Percentiles rank a stretch among this genome's conserved stretches.
phyloP scores from a whole-genome alignment of 2,329 filamentous ascomycete species.

The Polytolypa hystricis region DNA sequence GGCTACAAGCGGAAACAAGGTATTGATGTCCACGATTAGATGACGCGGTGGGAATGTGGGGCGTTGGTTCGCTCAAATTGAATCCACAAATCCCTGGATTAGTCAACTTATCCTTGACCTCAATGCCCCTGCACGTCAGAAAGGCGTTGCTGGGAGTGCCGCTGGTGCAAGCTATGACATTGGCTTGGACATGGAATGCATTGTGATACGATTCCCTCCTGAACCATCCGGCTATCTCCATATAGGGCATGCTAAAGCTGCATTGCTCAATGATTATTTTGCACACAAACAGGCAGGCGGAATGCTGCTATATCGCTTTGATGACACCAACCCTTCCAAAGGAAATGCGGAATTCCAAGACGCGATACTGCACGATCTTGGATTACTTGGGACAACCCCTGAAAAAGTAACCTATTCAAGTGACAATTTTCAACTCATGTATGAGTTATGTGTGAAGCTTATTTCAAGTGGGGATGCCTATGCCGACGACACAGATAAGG shows the following conservation, averaged over 20 bases:
- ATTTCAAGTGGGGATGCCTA: slow-evolving; percentile 74
- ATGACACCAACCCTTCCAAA: slow-evolving; percentile 87
- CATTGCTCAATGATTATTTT: slow-evolving; percentile 23
- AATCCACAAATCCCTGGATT: slow-evolving; percentile 69
- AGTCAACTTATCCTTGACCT: slow-evolving; percentile 58
- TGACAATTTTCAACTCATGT: slow-evolving; percentile 79
- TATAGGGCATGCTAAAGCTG: slow-evolving; percentile 22
- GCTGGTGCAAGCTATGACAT: slow-evolving; percentile 84
- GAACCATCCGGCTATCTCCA: slow-evolving; percentile 57
- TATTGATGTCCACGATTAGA: slow-evolving; percentile 70
- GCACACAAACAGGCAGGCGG: slow-evolving; percentile 36
- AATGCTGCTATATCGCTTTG: slow-evolving; percentile 72
- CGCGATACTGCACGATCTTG: slow-evolving; percentile 74
- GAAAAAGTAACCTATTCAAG: slow-evolving; percentile 74
- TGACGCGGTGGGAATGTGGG: slow-evolving; percentile 63
- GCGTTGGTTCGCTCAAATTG: slow-evolving; percentile 80
- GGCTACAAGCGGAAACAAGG: slow-evolving; percentile 70
- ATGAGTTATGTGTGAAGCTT: slow-evolving; percentile 66
- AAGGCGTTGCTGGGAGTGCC: slow-evolving; percentile 58
- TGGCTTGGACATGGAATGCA: slow-evolving; percentile 71
- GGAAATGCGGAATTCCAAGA: slow-evolving; percentile 90
- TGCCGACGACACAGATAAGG: slow-evolving; percentile 75
- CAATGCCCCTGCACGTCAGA: slow-evolving; percentile 57
- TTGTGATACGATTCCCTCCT: slow-evolving; percentile 84
- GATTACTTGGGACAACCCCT: slow-evolving; percentile 72